Evolutionary conservation across 2,329 filamentous ascomycete species (phyloP).

Genomic region (Claviceps paspali): DNA sequence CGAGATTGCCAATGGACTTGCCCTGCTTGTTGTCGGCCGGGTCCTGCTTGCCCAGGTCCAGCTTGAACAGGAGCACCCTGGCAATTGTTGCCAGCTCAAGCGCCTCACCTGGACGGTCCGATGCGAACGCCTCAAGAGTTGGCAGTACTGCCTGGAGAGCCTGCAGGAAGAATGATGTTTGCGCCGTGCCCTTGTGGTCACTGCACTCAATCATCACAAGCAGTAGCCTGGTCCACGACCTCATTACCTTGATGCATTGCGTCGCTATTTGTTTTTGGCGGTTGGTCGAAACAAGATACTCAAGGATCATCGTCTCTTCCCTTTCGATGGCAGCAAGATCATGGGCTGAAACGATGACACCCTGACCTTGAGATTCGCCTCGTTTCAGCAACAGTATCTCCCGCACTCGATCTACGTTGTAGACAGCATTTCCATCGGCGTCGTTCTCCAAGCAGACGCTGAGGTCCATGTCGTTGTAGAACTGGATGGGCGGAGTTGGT

Average conservation of each 20-base stretch:
- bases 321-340: constrained; percentile 35
- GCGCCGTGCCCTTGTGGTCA: constrained; percentile 57
- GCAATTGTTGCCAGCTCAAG: constrained; percentile 65
- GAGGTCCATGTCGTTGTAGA: constrained; percentile 53
- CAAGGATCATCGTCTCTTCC: constrained; percentile 45
- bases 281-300: constrained; percentile 49
- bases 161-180: constrained; percentile 68
- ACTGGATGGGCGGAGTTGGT: constrained; percentile 37
- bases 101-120: constrained; percentile 53
- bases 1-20: constrained; percentile 47
- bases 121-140: constrained; percentile 65
- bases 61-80: constrained; percentile 53
- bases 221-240: constrained; percentile 71
- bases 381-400: constrained; percentile 60
- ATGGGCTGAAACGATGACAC: constrained; percentile 32
- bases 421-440: constrained; percentile 40
- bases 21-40: constrained; percentile 27
- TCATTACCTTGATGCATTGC: constrained; percentile 52
- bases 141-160: constrained; percentile 77
- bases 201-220: constrained; percentile 72
- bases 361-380: constrained; percentile 40
- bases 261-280: constrained; percentile 41
- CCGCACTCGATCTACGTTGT: constrained; percentile 54
- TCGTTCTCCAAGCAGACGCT: constrained; percentile 47
- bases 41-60: constrained; percentile 39